Percentiles rank a stretch among this genome's conserved stretches.
Conservation (phyloP, 129 eudicot species). For the Escallonia rubra region DNA sequence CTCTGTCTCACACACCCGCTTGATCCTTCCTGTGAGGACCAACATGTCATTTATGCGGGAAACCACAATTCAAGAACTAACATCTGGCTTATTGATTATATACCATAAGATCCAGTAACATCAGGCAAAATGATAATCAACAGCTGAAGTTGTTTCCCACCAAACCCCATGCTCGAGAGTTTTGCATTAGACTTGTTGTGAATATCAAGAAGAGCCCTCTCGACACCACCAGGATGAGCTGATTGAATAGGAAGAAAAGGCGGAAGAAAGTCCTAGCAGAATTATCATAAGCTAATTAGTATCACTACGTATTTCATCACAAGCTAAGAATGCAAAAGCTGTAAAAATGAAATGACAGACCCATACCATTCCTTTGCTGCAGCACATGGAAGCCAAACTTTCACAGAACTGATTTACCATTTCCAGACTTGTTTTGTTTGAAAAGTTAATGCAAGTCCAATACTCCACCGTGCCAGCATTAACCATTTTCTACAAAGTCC, state of each 20-base stretch:
- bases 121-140: conserved; percentile 79
- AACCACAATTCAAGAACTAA: too few species aligned
- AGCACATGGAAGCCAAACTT: conserved; percentile 52
- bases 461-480: conserved; percentile 53
- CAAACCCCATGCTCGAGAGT: conserved; percentile 11
- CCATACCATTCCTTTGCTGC: conserved; percentile 75
- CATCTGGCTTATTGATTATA: not conserved
- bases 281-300: not conserved
- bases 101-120: conserved; percentile 58
- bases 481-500: conserved; percentile 57
- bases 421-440: conserved; percentile 27
- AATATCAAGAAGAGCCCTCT: conserved; percentile 38
- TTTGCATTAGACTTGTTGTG: conserved; percentile 8
- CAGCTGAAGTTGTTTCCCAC: conserved; percentile 34
- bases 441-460: conserved; percentile 70
- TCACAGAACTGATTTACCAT: conserved; percentile 31
- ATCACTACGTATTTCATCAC: not conserved
- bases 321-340: not conserved
- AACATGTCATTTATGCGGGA: not conserved
- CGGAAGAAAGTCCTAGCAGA: conserved; percentile 46
- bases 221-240: conserved; percentile 34
- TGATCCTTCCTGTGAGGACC: conserved; percentile 36
- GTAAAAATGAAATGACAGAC: not conserved
- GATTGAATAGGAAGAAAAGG: conserved; percentile 33
- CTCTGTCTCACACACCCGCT: conserved; percentile 70